These are phyloP conservation scores for Wickerhamiella hasegawae DNA, from an alignment of 805 yeast species.

Conservation along the genomic window DNA sequence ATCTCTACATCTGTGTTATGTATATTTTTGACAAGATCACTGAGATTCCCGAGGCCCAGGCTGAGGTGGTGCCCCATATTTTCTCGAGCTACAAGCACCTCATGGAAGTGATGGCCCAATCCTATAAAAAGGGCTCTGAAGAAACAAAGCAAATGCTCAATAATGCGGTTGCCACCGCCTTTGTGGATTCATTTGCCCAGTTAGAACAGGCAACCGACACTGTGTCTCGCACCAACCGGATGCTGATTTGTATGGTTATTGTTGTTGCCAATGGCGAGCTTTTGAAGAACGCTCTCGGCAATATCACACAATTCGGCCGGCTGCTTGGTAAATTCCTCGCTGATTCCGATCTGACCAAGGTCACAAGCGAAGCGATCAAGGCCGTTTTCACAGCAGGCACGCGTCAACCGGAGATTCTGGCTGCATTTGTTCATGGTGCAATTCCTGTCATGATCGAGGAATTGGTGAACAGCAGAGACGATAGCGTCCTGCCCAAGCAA, in stretches of 20 bases:
- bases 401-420: constrained; percentile 3
- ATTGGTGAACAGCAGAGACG: not conserved
- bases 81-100: constrained; percentile 36
- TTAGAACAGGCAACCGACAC: constrained; percentile 2
- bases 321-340: not conserved
- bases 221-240: not conserved
- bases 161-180: constrained; percentile 1
- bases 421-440: constrained; percentile 2
- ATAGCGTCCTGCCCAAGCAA: constrained; percentile 1
- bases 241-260: constrained; percentile 9
- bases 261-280: constrained; percentile 2
- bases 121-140: constrained; percentile 25
- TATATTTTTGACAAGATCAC: constrained; percentile 44
- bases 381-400: constrained; percentile 9
- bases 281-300: constrained; percentile 1
- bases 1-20: constrained; percentile 35
- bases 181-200: not conserved
- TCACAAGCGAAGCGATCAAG: constrained; percentile 6
- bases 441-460: constrained; percentile 8
- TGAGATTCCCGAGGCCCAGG: constrained; percentile 27
- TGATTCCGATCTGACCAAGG: not conserved
- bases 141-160: constrained; percentile 5
- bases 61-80: constrained; percentile 33
- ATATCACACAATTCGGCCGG: constrained; percentile 2
- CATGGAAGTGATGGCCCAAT: constrained; percentile 17